Base-by-base conservation (phyloP, 176 grass and related monocot species). In the Dactylis glomerata region DNA sequence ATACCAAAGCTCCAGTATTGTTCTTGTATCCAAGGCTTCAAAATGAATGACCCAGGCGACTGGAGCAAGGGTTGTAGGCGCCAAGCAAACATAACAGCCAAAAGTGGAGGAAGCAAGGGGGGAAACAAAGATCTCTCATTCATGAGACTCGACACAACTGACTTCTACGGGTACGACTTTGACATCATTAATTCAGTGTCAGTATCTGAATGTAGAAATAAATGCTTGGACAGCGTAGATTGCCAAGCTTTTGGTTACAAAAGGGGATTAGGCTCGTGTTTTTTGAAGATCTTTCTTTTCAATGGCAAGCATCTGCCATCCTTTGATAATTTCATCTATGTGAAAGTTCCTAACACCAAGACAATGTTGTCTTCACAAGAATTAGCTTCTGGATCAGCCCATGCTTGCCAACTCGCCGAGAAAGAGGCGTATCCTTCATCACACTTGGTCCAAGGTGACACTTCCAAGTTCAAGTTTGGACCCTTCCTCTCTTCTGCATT, bases 11-110 rank as follows among this genome's bases (percentile, higher is more conserved):
- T 40, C 6, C 13, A n/a, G 10, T 26, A 34, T 20, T 92, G 89
- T 12, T 56, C 82, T 28, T 94, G 92, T n/a, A 66, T 85, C 8
- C 40, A 75, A 62, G 84, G 84, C 11, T 94, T 92, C 17, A 62
- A 94, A 20, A 31, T 92, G 47, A 68, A 47, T 20, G 84, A 92
- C 9, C 77, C 84, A 16, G 42, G 66, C 13, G 84, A 92, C 50
- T 89, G 77, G 89, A 92, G 81, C 38, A 87, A 85, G 75, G 92
- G 92, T 0, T 94, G 92, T 65, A 89, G 13, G 74, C 86, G 52
- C 9, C 86, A 62, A 12, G 73, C 14, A 19, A 62, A 69, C 38
- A 41, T 81, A 15, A 80, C 33, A 20, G n/a, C 15, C 10, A 58
- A 26, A 58, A 26, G 8, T 58, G 17, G 8, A 38, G 66, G 66